A percentile compares a stretch with the other conserved stretches of the same genome.
These are phyloP conservation scores for Phylloporus arenicola DNA, from an alignment of 768 basidiomycete genomes.

Conservation along the genomic window DNA sequence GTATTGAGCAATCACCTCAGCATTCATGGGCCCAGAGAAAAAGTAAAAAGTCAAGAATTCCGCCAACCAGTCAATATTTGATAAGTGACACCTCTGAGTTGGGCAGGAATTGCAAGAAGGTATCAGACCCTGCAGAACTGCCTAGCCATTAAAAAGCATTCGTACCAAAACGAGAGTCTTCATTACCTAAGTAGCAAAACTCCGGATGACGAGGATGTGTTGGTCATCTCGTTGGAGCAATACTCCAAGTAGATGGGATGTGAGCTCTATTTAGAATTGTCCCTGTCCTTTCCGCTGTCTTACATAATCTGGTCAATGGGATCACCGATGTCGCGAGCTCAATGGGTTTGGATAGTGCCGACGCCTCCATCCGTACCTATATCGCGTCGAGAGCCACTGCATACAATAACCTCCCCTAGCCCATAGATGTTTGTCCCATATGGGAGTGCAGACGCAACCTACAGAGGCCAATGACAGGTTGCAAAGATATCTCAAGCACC, in stretches of 20 bases:
- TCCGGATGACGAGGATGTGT: slow-evolving; percentile 56
- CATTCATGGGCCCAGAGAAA: slow-evolving; percentile 50
- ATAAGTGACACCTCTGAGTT: slow-evolving; percentile 53
- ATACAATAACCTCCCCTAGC: slow-evolving; percentile 65
- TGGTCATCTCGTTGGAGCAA: slow-evolving; percentile 49
- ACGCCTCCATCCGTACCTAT: slow-evolving; percentile 43
- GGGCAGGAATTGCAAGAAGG: slow-evolving; percentile 58
- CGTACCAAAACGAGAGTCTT: neutral
- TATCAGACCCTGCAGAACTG: slow-evolving; percentile 66
- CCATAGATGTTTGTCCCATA: slow-evolving; percentile 70
- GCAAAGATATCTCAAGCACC: too few relatives aligned
- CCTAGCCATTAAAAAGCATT: slow-evolving; percentile 5
- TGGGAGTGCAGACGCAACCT: slow-evolving; percentile 67
- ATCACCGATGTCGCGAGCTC: slow-evolving; percentile 61
- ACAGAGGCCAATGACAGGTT: too few relatives aligned
- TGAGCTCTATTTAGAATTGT: slow-evolving; percentile 53
- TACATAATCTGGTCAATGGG: slow-evolving; percentile 65
- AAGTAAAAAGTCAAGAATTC: slow-evolving; percentile 80
- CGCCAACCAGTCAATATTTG: slow-evolving; percentile 70
- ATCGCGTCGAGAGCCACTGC: slow-evolving; percentile 63
- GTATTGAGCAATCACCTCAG: slow-evolving; percentile 64
- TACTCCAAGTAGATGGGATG: slow-evolving; percentile 73
- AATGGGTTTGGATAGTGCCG: slow-evolving; percentile 62
- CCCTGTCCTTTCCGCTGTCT: slow-evolving; percentile 16
- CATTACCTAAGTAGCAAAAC: slow-evolving; percentile 67